Evolutionary conservation across 441 rosid species (phyloP).

Genomic region (Raphanus hybrid): DNA sequence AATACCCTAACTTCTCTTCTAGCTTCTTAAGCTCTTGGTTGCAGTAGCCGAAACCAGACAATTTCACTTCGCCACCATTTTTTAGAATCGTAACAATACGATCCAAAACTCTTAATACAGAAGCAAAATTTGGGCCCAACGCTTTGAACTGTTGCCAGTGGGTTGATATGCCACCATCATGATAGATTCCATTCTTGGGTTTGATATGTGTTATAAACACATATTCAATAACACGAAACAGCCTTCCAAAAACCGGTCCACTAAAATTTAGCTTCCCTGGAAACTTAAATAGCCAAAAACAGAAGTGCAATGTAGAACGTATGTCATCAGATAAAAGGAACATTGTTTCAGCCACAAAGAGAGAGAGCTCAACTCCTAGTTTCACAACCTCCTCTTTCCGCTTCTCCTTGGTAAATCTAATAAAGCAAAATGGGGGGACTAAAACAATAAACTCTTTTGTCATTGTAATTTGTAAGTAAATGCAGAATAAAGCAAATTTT

Average conservation of each 20-base stretch:
- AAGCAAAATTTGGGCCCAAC: background rate
- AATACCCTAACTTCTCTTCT: background rate
- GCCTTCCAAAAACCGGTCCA: background rate
- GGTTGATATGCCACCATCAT: background rate
- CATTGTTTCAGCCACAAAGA: slow-evolving; percentile 19
- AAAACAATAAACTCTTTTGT: background rate
- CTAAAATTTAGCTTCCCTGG: background rate
- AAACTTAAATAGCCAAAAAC: background rate
- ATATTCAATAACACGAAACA: background rate
- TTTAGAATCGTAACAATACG: background rate
- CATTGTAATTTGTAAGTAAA: background rate
- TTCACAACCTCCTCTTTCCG: slow-evolving; percentile 4
- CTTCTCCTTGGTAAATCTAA: background rate
- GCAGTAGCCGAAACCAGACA: background rate
- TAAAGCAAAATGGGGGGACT: background rate
- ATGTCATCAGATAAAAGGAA: slow-evolving; percentile 22
- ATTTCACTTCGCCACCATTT: background rate
- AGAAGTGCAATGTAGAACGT: background rate
- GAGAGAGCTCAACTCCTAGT: slow-evolving; percentile 10
- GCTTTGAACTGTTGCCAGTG: background rate
- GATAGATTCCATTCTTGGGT: background rate
- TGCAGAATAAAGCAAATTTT: background rate
- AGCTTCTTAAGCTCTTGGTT: background rate
- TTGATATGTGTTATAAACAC: background rate
- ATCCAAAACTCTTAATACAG: background rate